Evolutionary conservation across 2,329 filamentous ascomycete species (phyloP), one percentile per base, ranked within the genome.

Genomic region (Aschersonia sp.): DNA sequence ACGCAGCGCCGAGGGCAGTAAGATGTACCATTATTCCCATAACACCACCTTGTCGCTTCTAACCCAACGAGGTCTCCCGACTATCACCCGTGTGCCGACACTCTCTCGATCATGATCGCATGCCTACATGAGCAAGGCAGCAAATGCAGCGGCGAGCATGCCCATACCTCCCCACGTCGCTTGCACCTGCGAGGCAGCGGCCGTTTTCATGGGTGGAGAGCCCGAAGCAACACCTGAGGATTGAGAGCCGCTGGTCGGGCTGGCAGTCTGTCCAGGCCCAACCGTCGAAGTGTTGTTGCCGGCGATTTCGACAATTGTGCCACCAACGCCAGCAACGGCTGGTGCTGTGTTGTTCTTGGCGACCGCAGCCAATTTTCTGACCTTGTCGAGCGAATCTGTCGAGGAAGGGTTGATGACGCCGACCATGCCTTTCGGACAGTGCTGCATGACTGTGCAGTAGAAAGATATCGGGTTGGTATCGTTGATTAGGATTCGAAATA

Each of bases 361-460:
- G 5, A 45, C 47, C 42, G 41, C 49, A 5, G 52, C 51, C 3
- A 46, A 31, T 30, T 30, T 48, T 47, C 49, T 52, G 50, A 51
- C 57, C 29, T 46, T 45, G 10, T 51, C 48, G 28, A 58, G 53
- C 6, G 54, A 56, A 49, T 53, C 45, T 28, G 54, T 47, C 28
- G 46, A 50, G 20, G 50, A 52, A 28, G 56, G 52, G 49, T 61
- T 63, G 50, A 63, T 53, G 42, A 56, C 58, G 31, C 57, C 58
- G 5, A 61, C 54, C 60, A 63, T 62, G 43, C 61, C 61, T 5
- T 38, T 48, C 53, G 59, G 53, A 50, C 61, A 64, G 52, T 64
- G 59, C 20, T 48, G 47, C 20, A 42, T 51, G 45, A 51, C 48
- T 31, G 51, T 53, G 50, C 59, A 64, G 55, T 62, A 64, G 51